Evolutionary conservation across 1,284 basidiomycete species (phyloP).

Genomic region (Apiotrichum siamense): DNA sequence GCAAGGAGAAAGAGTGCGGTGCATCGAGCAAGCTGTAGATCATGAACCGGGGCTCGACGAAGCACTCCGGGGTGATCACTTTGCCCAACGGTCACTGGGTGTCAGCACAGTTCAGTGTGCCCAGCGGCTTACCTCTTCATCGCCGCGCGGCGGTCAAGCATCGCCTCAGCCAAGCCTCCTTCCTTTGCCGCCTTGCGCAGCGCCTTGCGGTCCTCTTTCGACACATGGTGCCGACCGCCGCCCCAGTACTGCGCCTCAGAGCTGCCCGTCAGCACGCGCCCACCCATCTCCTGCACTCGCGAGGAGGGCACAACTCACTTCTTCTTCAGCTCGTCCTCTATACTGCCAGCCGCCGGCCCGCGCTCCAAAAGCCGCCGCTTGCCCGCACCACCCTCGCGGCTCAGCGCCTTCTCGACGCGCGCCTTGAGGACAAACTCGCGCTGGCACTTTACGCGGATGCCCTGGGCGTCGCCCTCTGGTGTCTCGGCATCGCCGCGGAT

Average conservation of each 20-base stretch:
- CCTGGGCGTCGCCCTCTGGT: conserved; percentile 69
- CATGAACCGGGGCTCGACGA: no score
- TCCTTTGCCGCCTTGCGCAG: conserved; percentile 80
- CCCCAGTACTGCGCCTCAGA: conserved; percentile 69
- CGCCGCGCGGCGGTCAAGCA: conserved; percentile 81
- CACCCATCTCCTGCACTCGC: no score
- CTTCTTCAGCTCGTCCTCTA: conserved; percentile 45
- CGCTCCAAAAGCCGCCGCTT: conserved; percentile 53
- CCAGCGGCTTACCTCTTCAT: conserved; percentile 78
- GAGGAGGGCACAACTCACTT: conserved; percentile 43
- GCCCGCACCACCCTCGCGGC: conserved; percentile 43
- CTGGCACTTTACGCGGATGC: conserved; percentile 84
- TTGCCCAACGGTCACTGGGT: conserved; percentile 41
- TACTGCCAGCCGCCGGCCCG: conserved; percentile 45
- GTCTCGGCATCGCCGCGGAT: conserved; percentile 79
- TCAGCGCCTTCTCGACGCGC: conserved; percentile 34
- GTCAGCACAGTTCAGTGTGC: conserved; percentile 1
- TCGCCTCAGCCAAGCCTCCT: conserved; percentile 76
- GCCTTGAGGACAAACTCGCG: conserved; percentile 83
- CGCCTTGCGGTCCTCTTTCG: conserved; percentile 54
- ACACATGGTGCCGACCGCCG: conserved; percentile 64
- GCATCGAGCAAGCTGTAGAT: no score
- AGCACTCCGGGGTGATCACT: conserved; percentile 14
- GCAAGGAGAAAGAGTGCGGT: no score
- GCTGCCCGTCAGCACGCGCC: conserved; percentile 48